Base-by-base conservation (phyloP, 306 rosid species). In the Dalbergia oliveri region DNA sequence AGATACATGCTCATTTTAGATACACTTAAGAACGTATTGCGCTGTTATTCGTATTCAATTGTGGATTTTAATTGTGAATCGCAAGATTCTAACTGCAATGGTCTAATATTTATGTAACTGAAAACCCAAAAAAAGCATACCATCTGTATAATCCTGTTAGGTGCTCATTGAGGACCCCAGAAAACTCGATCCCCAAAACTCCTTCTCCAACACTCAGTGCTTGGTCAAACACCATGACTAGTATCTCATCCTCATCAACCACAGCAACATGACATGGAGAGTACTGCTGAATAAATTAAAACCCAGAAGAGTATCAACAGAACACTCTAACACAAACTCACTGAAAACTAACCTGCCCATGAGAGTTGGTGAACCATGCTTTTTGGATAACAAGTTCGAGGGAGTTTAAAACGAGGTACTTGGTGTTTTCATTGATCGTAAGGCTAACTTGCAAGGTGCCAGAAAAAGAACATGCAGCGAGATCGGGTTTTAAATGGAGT, bases 71-170 rank as follows among this genome's bases (percentile, higher is more conserved):
- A n/a, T n/a, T n/a, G n/a, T n/a, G n/a, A n/a, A n/a, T n/a, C n/a
- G n/a, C n/a, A n/a, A n/a, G n/a, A n/a, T n/a, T n/a, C n/a, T n/a
- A n/a, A n/a, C n/a, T n/a, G n/a, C n/a, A n/a, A n/a, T n/a, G n/a
- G n/a, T n/a, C n/a, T n/a, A n/a, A n/a, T n/a, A n/a, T n/a, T n/a
- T n/a, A n/a, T n/a, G n/a, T n/a, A n/a, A n/a, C n/a, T n/a, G 37
- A 34, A 65, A 50, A 50, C 54, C 57, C 16, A 12, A 64, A 56
- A 69, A 19, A 18, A 26, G 58, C 12, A 18, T 60, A 84, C 93
- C 89, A 89, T 84, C 57, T 92, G 59, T 92, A 88, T 47, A 90
- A 84, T 19, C 94, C 93, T 63, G 2, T 63, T n/a, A 90, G 84
- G 47, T 87, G 86, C n/a, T 83, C 79, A 61, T 88, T 88, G 58